phyloP scores from a whole-genome alignment of 805 yeast genomes.

The Pichia occidentalis region DNA sequence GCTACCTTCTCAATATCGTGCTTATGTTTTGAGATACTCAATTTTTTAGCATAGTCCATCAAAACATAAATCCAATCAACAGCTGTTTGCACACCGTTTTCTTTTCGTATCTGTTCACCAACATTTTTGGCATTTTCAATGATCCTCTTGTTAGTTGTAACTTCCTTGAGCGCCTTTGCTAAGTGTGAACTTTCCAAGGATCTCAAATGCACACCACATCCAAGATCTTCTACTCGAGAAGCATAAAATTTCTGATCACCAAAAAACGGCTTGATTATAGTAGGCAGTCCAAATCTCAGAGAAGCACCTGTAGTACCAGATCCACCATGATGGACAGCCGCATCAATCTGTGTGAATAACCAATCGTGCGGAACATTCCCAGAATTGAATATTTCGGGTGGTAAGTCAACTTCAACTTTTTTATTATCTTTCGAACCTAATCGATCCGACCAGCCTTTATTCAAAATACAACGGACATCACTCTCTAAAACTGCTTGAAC shows the following conservation, averaged over 20 bases:
- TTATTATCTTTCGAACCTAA: slow-evolving; percentile 31
- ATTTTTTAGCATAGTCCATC: slow-evolving; percentile 63
- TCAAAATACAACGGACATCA: slow-evolving; percentile 78
- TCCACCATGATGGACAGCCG: slow-evolving; percentile 97
- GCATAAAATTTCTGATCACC: slow-evolving; percentile 97
- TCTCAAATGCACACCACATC: slow-evolving; percentile 69
- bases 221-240: slow-evolving; percentile 77
- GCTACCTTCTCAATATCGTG: slow-evolving; percentile 13
- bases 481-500: slow-evolving; percentile 73
- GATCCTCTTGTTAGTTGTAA: slow-evolving; percentile 58
- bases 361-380: slow-evolving; percentile 89
- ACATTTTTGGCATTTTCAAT: slow-evolving; percentile 58
- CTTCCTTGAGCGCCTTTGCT: slow-evolving; percentile 62
- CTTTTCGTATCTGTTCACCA: slow-evolving; percentile 59
- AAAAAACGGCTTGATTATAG: slow-evolving; percentile 88
- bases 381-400: slow-evolving; percentile 59
- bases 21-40: slow-evolving; percentile 43
- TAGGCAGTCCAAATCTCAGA: slow-evolving; percentile 78
- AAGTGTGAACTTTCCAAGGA: slow-evolving; percentile 60
- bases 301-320: slow-evolving; percentile 96
- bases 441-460: slow-evolving; percentile 94
- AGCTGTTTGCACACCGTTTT: slow-evolving; percentile 75
- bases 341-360: slow-evolving; percentile 84
- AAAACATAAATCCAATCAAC: slow-evolving; percentile 73
- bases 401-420: slow-evolving; percentile 42